Evolutionary conservation across 495 filamentous ascomycete genomes (phyloP).

Genomic region (Aspergillus bridgeri): DNA sequence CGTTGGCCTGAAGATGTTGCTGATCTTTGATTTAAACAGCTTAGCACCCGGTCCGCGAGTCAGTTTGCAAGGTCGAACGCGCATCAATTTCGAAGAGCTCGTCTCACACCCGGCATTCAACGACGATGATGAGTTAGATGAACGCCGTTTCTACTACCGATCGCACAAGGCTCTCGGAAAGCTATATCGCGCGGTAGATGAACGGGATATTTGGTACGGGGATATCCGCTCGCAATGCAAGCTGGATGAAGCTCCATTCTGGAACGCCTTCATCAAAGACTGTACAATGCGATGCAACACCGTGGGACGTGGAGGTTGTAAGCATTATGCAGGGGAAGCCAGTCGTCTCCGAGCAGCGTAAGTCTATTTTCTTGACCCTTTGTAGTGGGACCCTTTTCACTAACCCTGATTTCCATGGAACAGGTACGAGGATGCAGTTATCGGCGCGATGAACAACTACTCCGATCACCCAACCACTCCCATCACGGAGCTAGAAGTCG

Average conservation of each 20-base stretch:
- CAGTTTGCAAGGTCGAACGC: constrained; percentile 35
- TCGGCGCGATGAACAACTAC: constrained; percentile 52
- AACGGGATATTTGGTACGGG: constrained; percentile 60
- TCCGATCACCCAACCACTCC: constrained; percentile 54
- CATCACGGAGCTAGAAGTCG: constrained; percentile 72
- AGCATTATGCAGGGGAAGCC: constrained; percentile 37
- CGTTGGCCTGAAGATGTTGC: neutral
- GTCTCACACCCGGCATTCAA: constrained; percentile 26
- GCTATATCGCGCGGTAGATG: constrained; percentile 73
- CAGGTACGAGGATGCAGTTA: constrained; percentile 65
- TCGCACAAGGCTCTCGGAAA: constrained; percentile 68
- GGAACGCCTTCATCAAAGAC: constrained; percentile 27
- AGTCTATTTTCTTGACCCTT: constrained; percentile 10
- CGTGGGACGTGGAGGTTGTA: constrained; percentile 42
- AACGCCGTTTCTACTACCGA: constrained; percentile 53
- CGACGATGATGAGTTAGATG: constrained; percentile 48
- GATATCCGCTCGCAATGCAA: constrained; percentile 8
- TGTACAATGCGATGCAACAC: constrained; percentile 45
- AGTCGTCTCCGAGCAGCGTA: constrained; percentile 53
- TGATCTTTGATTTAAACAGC: constrained; percentile 6
- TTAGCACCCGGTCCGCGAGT: constrained; percentile 64
- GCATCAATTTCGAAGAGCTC: constrained; percentile 13
- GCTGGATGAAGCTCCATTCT: constrained; percentile 9
- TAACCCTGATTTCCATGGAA: neutral
- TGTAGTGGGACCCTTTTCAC: neutral